Evolutionary conservation across 352 stramenopile genomes (phyloP).

Genomic region (Globisporangium iwayamae): DNA sequence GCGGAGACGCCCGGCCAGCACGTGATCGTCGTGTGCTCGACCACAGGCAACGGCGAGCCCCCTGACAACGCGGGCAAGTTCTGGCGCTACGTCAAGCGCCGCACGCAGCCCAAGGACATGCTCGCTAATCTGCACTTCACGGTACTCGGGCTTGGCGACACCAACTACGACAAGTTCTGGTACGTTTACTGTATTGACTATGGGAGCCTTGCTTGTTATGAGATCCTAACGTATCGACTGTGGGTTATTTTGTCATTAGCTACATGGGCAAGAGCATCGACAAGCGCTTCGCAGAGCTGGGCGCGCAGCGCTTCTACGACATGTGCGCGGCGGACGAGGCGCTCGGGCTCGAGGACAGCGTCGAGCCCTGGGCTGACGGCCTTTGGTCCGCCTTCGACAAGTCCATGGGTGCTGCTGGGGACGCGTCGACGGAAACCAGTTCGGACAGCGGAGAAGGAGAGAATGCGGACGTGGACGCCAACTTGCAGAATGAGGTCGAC

Average conservation of each 20-base stretch:
- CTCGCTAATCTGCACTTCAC: conserved; percentile 77
- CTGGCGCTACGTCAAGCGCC: conserved; percentile 90
- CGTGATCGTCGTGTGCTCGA: conserved; percentile 90
- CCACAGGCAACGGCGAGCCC: conserved; percentile 94
- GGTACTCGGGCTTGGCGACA: conserved; percentile 93
- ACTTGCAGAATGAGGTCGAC: neutral
- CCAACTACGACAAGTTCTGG: conserved; percentile 98
- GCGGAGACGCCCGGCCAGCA: conserved; percentile 35
- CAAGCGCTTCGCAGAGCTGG: conserved; percentile 84
- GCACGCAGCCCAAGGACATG: conserved; percentile 71
- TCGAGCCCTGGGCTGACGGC: conserved; percentile 89
- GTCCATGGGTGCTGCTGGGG: conserved; percentile 20
- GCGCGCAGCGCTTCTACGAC: conserved; percentile 74
- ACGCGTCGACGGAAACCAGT: conserved; percentile 23
- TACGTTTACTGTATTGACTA: conserved; percentile 14
- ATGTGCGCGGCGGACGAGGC: conserved; percentile 91
- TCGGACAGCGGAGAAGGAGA: conserved; percentile 12
- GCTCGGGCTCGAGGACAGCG: conserved; percentile 91
- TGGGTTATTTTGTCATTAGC: conserved; percentile 19
- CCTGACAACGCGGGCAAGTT: conserved; percentile 93
- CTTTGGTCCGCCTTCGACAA: conserved; percentile 54
- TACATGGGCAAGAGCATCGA: conserved; percentile 89
- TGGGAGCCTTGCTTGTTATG: neutral
- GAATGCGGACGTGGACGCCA: neutral
- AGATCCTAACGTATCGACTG: neutral